Conservation (phyloP, 306 rosid genomes). For the Pueraria montana region DNA sequence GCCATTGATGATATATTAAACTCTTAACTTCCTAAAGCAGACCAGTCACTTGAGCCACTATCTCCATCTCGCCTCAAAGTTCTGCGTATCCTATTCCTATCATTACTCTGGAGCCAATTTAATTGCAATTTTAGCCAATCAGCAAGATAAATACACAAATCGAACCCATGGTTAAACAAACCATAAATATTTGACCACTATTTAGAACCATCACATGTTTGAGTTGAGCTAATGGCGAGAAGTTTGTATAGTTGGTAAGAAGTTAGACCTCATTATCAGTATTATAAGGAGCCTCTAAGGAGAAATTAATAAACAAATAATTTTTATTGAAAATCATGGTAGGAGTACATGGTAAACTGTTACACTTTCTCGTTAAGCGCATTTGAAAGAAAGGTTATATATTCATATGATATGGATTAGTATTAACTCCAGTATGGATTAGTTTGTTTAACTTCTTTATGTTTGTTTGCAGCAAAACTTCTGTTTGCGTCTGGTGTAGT, state of each 20-base stretch:
- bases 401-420: background rate
- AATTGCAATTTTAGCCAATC: background rate
- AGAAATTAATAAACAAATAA: background rate
- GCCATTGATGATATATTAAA: too few species aligned
- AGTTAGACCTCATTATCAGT: background rate
- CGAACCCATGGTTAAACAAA: background rate
- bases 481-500: background rate
- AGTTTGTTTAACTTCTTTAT: background rate
- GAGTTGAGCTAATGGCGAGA: background rate
- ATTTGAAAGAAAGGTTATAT: background rate
- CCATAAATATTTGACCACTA: background rate
- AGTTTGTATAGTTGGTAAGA: background rate
- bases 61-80: background rate
- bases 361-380: background rate
- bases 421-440: background rate
- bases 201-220: background rate
- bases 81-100: background rate
- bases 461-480: background rate
- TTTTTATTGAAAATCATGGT: background rate
- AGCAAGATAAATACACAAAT: background rate
- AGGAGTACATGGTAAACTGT: background rate
- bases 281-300: background rate
- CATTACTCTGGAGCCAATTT: background rate
- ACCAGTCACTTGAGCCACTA: too few species aligned
- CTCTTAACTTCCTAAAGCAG: too few species aligned